phyloP scores from a whole-genome alignment of 352 stramenopile genomes.

The Globisporangium uncinulatum region DNA sequence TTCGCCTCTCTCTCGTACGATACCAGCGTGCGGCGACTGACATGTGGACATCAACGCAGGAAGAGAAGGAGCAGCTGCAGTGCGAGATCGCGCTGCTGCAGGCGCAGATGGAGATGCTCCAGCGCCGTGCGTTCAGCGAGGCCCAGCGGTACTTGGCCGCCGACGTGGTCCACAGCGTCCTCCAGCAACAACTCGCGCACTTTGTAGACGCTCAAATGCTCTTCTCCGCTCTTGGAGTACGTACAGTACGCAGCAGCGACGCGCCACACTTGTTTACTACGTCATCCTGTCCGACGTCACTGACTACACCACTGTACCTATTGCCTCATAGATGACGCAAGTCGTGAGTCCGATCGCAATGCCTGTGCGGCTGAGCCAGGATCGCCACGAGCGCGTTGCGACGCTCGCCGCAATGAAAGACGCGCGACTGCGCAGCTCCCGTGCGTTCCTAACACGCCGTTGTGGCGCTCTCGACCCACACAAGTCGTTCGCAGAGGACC shows the following conservation, averaged over 20 bases:
- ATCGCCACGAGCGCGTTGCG: constrained; percentile 5
- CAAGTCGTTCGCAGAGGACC: constrained; percentile 20
- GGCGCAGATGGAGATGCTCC: constrained; percentile 24
- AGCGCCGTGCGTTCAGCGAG: constrained; percentile 15
- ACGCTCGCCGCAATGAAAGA: constrained; percentile 16
- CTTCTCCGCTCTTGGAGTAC: constrained; percentile 20
- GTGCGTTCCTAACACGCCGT: constrained; percentile 21
- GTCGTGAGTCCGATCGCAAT: constrained; percentile 7
- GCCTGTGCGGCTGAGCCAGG: not conserved
- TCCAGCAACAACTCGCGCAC: constrained; percentile 23
- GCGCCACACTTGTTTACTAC: too few species aligned
- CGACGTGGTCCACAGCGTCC: constrained; percentile 10
- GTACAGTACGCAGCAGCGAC: not conserved
- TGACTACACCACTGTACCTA: too few species aligned
- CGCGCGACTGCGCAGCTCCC: constrained; percentile 17
- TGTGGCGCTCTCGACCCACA: constrained; percentile 13
- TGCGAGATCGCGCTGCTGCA: constrained; percentile 25
- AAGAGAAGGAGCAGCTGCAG: constrained; percentile 31
- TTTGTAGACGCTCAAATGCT: constrained; percentile 23
- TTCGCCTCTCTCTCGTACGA: too few species aligned
- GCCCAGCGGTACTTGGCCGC: constrained; percentile 6
- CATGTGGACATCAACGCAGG: not conserved
- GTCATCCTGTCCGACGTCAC: too few species aligned
- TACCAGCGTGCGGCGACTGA: not conserved
- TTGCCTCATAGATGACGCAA: constrained; percentile 3